Conservation (phyloP, 495 filamentous ascomycete species). For the Penicillium mononematosum region DNA sequence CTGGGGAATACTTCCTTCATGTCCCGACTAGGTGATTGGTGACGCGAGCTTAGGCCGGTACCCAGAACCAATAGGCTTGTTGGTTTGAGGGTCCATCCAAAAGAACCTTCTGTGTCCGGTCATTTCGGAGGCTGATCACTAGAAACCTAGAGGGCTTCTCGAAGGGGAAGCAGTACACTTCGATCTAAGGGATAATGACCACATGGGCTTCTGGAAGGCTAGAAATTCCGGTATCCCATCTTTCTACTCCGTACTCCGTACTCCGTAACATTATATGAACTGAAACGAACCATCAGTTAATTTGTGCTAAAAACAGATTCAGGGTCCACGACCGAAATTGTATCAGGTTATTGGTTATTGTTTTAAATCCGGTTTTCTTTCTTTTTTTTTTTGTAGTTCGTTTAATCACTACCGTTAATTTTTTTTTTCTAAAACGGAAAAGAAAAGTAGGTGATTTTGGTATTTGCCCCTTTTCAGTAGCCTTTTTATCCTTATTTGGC, state of each 20-base stretch:
- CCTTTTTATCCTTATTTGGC: constrained; percentile 21
- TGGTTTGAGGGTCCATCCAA: constrained; percentile 21
- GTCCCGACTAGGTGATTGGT: constrained; percentile 24
- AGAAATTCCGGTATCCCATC: constrained; percentile 11
- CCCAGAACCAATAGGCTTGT: constrained; percentile 25
- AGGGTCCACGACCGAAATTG: constrained; percentile 30
- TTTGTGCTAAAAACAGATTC: constrained; percentile 36
- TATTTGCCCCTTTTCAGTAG: constrained; percentile 17
- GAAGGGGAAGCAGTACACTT: constrained; percentile 16
- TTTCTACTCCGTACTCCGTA: constrained; percentile 5
- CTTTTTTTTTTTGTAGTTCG: constrained; percentile 3
- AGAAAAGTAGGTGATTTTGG: background rate
- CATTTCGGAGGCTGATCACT: constrained; percentile 25
- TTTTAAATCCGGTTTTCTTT: constrained; percentile 5
- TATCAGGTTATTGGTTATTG: constrained; percentile 10
- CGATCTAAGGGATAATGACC: background rate
- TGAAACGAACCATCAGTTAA: constrained; percentile 28
- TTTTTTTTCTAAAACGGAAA: background rate
- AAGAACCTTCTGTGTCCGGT: constrained; percentile 29
- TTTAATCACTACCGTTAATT: background rate
- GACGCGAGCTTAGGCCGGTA: constrained; percentile 25
- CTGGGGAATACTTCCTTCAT: constrained; percentile 29
- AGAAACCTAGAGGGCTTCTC: constrained; percentile 25
- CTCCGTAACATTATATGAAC: constrained; percentile 1
- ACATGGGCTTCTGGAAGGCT: constrained; percentile 11